A percentile compares a stretch with the other conserved stretches of the same genome.
phyloP scores from a whole-genome alignment of 2,329 filamentous ascomycete genomes.

The Cercospora brassicicola region DNA sequence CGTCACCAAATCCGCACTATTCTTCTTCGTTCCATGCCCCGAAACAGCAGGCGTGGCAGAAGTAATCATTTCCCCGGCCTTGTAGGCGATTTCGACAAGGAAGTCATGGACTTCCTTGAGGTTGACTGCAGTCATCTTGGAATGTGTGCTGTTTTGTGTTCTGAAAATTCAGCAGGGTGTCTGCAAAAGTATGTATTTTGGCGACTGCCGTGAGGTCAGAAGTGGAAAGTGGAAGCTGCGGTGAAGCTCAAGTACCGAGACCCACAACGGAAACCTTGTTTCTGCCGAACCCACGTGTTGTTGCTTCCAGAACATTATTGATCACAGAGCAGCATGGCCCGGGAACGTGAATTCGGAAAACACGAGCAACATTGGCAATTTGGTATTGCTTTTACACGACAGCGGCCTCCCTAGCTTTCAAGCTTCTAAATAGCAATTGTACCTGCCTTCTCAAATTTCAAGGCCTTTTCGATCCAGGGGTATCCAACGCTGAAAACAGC shows the following conservation, averaged over 20 bases:
- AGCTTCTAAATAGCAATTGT: not conserved
- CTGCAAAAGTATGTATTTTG: no score
- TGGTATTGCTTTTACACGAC: conserved; percentile 6
- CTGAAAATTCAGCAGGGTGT: no score
- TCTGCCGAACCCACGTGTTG: conserved; percentile 2
- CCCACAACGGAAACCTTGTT: conserved; percentile 9
- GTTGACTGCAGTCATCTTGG: conserved; percentile 34
- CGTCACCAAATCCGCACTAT: conserved; percentile 62
- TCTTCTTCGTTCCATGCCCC: conserved; percentile 51
- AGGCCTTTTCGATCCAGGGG: conserved; percentile 1
- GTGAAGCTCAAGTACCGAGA: not conserved
- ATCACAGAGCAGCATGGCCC: not conserved
- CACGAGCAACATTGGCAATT: not conserved
- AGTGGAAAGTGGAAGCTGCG: not conserved
- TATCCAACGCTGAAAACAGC: conserved; percentile 13
- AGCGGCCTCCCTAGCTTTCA: conserved; percentile 3
- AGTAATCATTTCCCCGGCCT: conserved; percentile 50
- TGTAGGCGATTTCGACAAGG: conserved; percentile 48
- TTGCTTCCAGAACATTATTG: not conserved
- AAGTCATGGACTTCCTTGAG: conserved; percentile 53
- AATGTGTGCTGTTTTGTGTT: no score
- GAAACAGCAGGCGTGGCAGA: conserved; percentile 47
- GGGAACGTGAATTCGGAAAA: not conserved
- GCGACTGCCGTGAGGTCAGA: not conserved
- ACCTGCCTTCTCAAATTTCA: not conserved